Base-by-base conservation (phyloP, 768 basidiomycete species). In the Porpolomopsis calyptriformis region DNA sequence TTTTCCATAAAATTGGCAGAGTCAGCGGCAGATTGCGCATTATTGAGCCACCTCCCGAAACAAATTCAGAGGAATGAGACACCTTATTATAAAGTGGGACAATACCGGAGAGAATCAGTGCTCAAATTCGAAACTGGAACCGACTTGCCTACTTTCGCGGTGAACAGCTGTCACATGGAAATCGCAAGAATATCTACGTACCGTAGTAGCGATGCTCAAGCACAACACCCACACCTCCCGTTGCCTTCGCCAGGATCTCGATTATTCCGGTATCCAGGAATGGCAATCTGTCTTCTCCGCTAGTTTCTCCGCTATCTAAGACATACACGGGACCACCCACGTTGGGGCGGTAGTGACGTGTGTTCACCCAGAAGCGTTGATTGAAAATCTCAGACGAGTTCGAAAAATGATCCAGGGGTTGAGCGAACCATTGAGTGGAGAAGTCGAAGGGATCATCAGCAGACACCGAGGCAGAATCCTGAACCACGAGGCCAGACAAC, bases 121-220 rank as follows among this genome's bases (percentile, higher is more conserved):
- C 85, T 78, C 47, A 94, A 73, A 61, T 88, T 79, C 23, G 66
- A 51, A 18, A 88, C 84, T 1, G 87, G 84, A 9, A 87, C 69
- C 5, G 89, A 92, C 37, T 75, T 57, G 14, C 86, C 85, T 87
- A 44, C n/a, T n/a, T n/a, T n/a, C n/a, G n/a, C n/a, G 16, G 49
- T 16, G 11, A 47, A 10, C 14, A 27, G 3, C 16, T 7, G 19
- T 16, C 24, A 8, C 14, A 38, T 26, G 39, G 25, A 19, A 40
- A 26, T 19, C 29, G 11, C 22, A 54, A 66, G 12, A 47, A 66
- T 25, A 47, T 22, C 5, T 16, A 25, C 58, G 29, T 50, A 71
- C 91, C 89, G 59, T 94, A 94, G 60, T 85, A 91, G 50, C 92
- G 76, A 61, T 97, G 92, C 60, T 97, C 92, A 27, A 97, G 70